A percentile compares a stretch with the other conserved stretches of the same genome.
phyloP scores from a whole-genome alignment of 1,139 yeast species.

The Blastobotrys apis region DNA sequence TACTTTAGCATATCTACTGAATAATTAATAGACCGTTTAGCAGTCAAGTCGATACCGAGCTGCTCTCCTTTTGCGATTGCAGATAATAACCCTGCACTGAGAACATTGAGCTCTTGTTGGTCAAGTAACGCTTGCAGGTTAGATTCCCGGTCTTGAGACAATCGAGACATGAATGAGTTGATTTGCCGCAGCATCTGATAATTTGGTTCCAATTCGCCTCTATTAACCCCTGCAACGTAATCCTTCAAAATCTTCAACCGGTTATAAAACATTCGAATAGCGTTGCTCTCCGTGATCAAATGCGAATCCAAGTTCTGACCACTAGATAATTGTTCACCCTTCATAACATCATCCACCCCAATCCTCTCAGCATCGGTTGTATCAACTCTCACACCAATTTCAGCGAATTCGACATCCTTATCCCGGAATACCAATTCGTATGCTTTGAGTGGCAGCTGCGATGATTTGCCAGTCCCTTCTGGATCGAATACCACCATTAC shows the following conservation, averaged over 20 bases:
- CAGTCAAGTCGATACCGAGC: slow-evolving; percentile 10
- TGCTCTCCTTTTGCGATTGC: slow-evolving; percentile 24
- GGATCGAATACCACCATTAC: slow-evolving; percentile 24
- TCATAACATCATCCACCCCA: slow-evolving; percentile 35
- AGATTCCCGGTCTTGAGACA: slow-evolving; percentile 15
- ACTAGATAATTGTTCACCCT: slow-evolving; percentile 19
- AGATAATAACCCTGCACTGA: slow-evolving; percentile 25
- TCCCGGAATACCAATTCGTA: slow-evolving; percentile 30
- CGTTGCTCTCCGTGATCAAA: slow-evolving; percentile 31
- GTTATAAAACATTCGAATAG: slow-evolving; percentile 30
- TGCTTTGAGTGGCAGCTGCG: slow-evolving; percentile 31
- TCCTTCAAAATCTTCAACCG: slow-evolving; percentile 27
- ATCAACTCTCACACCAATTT: slow-evolving; percentile 29
- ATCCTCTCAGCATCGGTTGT: slow-evolving; percentile 37
- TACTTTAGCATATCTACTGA: no score
- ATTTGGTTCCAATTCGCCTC: slow-evolving; percentile 22
- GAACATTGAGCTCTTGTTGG: slow-evolving; percentile 26
- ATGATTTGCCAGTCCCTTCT: slow-evolving; percentile 12
- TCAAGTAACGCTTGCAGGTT: slow-evolving; percentile 16
- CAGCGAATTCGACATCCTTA: slow-evolving; percentile 22
- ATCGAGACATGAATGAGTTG: slow-evolving; percentile 24
- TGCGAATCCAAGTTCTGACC: slow-evolving; percentile 24
- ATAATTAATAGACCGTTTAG: slow-evolving; percentile 10
- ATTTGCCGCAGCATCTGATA: slow-evolving; percentile 27
- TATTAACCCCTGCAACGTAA: slow-evolving; percentile 25